Conservation (phyloP, 2,329 filamentous ascomycete species). For the Colletotrichum camelliae region DNA sequence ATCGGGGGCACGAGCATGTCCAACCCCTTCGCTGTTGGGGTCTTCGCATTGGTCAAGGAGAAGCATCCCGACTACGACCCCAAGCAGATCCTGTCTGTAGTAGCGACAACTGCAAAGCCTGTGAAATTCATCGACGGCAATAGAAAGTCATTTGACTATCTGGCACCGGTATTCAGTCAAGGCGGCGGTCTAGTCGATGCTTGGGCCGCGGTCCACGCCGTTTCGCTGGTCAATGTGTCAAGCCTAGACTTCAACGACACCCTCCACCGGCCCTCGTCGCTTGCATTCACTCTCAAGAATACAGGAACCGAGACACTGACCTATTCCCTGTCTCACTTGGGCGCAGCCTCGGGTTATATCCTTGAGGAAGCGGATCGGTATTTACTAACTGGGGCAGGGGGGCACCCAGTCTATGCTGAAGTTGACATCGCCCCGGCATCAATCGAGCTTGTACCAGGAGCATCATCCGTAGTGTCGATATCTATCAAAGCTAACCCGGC, state of each 20-base stretch:
- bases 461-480: not conserved
- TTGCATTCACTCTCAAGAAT: not conserved
- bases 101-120: not conserved
- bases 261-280: not conserved
- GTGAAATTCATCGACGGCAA: not conserved
- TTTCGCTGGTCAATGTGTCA: not conserved
- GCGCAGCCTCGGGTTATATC: not conserved
- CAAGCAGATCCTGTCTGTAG: not conserved
- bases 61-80: not conserved
- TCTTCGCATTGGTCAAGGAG: constrained; percentile 16
- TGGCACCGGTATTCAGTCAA: not conserved
- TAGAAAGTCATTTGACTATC: not conserved
- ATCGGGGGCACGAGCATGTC: constrained; percentile 24
- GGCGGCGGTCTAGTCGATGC: not conserved
- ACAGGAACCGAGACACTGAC: not conserved
- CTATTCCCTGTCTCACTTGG: not conserved
- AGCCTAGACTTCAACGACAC: not conserved
- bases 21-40: constrained; percentile 14
- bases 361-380: not conserved
- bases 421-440: not conserved
- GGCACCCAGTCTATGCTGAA: not conserved
- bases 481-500: not conserved
- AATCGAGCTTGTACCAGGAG: not conserved
- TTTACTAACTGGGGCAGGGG: not conserved
- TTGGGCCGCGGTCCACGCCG: not conserved